A percentile compares a stretch with the other conserved stretches of the same genome.
Evolutionary conservation across 345 rosid species (phyloP).

Genomic region (Kernera saxatilis): DNA sequence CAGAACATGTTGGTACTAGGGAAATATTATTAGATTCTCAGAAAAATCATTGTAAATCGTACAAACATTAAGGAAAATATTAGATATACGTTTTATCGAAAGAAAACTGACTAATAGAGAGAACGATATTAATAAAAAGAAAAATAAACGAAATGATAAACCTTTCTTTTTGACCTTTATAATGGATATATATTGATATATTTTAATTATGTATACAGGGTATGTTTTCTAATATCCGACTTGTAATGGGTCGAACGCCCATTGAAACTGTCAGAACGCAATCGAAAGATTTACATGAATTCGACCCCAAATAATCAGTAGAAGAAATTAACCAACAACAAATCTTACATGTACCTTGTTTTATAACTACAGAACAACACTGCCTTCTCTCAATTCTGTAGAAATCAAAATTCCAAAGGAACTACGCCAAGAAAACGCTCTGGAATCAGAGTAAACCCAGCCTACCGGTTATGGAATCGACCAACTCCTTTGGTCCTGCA

Average conservation of each 20-base stretch:
- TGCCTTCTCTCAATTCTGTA: background rate
- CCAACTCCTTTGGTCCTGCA: constrained; percentile 61
- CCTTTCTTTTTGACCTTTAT: no score
- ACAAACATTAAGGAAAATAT: background rate
- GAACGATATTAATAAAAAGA: background rate
- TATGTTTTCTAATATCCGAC: no score
- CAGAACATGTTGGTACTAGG: background rate
- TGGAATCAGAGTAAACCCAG: constrained; percentile 51
- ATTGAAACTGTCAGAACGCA: background rate
- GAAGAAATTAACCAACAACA: background rate
- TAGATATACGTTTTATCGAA: background rate
- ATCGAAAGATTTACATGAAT: constrained; percentile 13
- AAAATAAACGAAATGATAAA: background rate
- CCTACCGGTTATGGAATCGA: constrained; percentile 72
- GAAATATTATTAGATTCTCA: background rate
- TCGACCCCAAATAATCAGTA: background rate
- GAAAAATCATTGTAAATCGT: background rate
- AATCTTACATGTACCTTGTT: background rate
- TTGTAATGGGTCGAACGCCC: no score
- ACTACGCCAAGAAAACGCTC: background rate
- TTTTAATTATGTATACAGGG: no score
- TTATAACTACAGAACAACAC: background rate
- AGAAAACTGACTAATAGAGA: background rate
- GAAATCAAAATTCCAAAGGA: background rate
- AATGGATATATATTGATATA: no score